These are phyloP conservation scores for Neurospora discreta DNA, from an alignment of 495 filamentous ascomycete species.

Conservation along the genomic window DNA sequence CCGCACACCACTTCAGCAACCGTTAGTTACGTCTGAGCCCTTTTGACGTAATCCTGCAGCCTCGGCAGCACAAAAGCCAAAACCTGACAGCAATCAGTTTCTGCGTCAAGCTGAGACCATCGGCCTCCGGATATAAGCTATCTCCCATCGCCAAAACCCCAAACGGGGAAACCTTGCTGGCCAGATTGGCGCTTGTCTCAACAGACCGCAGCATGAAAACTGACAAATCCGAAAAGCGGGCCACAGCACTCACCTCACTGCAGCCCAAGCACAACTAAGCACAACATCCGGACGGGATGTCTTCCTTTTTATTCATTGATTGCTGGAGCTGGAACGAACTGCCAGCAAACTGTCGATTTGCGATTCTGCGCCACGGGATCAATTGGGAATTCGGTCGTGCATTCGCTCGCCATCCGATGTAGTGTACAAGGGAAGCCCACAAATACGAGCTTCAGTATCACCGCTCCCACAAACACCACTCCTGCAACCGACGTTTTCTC, in stretches of 20 bases:
- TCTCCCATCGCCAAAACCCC: neutral
- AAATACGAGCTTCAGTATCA: neutral
- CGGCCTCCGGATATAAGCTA: neutral
- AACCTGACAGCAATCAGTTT: neutral
- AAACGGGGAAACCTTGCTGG: neutral
- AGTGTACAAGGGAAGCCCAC: neutral
- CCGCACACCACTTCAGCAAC: neutral
- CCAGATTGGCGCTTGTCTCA: neutral
- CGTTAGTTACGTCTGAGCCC: neutral
- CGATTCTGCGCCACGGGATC: too few relatives aligned
- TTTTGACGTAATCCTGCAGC: conserved; percentile 3
- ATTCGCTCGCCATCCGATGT: too few relatives aligned
- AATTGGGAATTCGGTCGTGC: too few relatives aligned
- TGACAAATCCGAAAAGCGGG: neutral
- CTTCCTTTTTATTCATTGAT: neutral
- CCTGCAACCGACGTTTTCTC: neutral
- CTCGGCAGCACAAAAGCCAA: neutral
- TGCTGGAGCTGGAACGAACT: neutral
- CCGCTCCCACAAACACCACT: neutral
- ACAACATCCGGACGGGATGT: neutral
- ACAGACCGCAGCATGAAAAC: neutral
- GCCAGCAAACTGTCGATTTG: neutral
- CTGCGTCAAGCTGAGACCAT: neutral
- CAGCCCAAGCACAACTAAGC: neutral
- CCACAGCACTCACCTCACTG: neutral